Evolutionary conservation across 768 basidiomycete genomes (phyloP), one percentile per base, ranked within the genome.

Genomic region (Tulasnella sp.): DNA sequence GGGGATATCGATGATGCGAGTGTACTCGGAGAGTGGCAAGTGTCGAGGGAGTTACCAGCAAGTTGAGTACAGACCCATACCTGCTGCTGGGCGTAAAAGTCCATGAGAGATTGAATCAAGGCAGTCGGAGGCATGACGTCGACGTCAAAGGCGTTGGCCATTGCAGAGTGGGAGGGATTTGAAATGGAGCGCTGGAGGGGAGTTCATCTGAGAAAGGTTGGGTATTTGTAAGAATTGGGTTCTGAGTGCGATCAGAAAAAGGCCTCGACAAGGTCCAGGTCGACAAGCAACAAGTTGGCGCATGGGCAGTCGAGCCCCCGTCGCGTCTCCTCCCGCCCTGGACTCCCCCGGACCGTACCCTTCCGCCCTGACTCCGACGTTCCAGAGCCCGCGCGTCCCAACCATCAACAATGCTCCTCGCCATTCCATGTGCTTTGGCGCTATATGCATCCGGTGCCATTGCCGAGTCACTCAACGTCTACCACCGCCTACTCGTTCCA

Each of bases 1-100:
- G 49, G 27, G 32, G 23, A 25, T 37, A 36, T 32, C n/a, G 50
- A 27, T 34, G 50, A 19, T 39, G 29, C n/a, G 32, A 36, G 23
- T 32, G 50, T 23, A 19, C 25, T 17, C n/a, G 32, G 50, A 36
- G 29, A 34, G 19, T n/a, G 49, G 34, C 8, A 34, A 25, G 17
- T 23, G 17, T 17, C 17, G n/a, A 19, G 21, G 31, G 32, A 32
- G 34, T 7, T 23, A 23, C 27, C 23, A 32, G n/a, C 17, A 14
- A 52, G 50, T 11, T 52, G 50, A 21, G 50, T 17, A 19, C 19
- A 34, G 14, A 52, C 50, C 50, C 50, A 52, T 7, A 27, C 9
- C 36, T 52, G 50, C 34, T 52, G 50, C 19, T 52, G 9, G 14
- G 19, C 29, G 50, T 52, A 52, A 36, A 52, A 52, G 15, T 52